phyloP scores from a whole-genome alignment of 2,329 filamentous ascomycete species.

The Exserohilum rostratum region DNA sequence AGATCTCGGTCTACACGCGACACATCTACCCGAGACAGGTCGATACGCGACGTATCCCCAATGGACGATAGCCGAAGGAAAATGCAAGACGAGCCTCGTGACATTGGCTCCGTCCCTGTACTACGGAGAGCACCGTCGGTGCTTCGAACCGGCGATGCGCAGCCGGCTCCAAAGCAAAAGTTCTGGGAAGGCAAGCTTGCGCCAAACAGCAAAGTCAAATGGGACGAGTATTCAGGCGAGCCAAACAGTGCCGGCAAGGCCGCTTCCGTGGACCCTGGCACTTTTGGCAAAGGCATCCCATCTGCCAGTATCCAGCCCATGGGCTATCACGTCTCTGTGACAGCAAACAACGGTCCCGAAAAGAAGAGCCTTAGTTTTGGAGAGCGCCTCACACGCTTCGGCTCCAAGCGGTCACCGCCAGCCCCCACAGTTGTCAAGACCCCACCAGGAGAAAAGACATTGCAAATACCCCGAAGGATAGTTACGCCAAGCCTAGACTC shows the following conservation, averaged over 20 bases:
- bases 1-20: slow-evolving; percentile 45
- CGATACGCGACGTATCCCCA: slow-evolving; percentile 49
- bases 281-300: slow-evolving; percentile 31
- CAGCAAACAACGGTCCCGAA: slow-evolving; percentile 22
- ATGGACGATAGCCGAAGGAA: slow-evolving; percentile 45
- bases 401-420: slow-evolving; percentile 27
- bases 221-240: slow-evolving; percentile 72
- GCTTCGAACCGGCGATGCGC: slow-evolving; percentile 23
- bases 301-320: slow-evolving; percentile 25
- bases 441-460: slow-evolving; percentile 61
- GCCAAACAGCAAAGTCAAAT: slow-evolving; percentile 51
- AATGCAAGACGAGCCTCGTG: slow-evolving; percentile 6
- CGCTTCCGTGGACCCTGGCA: slow-evolving; percentile 62
- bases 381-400: slow-evolving; percentile 38
- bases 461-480: slow-evolving; percentile 54
- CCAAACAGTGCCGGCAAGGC: slow-evolving; percentile 61
- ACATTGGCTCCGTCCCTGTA: slow-evolving; percentile 41
- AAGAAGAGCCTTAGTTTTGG: slow-evolving; percentile 39
- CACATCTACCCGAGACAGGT: slow-evolving; percentile 42
- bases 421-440: slow-evolving; percentile 58
- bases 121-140: slow-evolving; percentile 39
- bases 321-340: slow-evolving; percentile 45
- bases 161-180: slow-evolving; percentile 33
- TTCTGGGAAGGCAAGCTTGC: slow-evolving; percentile 47
- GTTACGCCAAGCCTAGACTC: slow-evolving; percentile 27